These are phyloP conservation scores for Lachnellula subtilissima DNA, from an alignment of 2,329 filamentous ascomycete genomes.

Conservation along the genomic window DNA sequence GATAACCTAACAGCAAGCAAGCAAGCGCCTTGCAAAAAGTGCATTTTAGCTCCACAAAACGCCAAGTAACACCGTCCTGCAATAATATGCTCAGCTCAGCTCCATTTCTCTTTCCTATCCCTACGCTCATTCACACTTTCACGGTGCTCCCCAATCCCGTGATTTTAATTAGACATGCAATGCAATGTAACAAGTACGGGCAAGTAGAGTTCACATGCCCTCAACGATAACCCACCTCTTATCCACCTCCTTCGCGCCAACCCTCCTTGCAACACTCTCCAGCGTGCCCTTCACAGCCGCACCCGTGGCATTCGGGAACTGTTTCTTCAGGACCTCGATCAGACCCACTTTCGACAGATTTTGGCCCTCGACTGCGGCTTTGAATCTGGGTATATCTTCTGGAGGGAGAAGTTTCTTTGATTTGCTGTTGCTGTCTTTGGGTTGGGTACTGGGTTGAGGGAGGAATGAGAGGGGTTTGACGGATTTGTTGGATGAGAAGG, in stretches of 20 bases:
- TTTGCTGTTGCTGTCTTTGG: constrained; percentile 19
- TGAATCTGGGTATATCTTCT: constrained; percentile 46
- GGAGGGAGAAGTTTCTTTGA: constrained; percentile 24
- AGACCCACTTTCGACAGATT: constrained; percentile 70
- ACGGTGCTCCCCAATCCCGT: too few species aligned
- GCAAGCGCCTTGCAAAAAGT: too few species aligned
- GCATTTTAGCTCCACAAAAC: too few species aligned
- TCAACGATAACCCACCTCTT: constrained; percentile 25
- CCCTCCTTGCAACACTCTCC: constrained; percentile 57
- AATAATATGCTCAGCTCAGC: too few species aligned
- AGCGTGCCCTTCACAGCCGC: constrained; percentile 68
- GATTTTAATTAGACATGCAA: too few species aligned
- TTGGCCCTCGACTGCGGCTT: constrained; percentile 62
- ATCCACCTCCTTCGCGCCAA: constrained; percentile 45
- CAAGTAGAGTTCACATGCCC: background rate
- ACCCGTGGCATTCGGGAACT: constrained; percentile 66
- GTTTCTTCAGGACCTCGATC: constrained; percentile 69
- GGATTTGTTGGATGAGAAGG: background rate
- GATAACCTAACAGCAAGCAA: too few species aligned
- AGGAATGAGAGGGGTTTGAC: constrained; percentile 7
- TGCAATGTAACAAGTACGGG: too few species aligned
- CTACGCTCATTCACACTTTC: too few species aligned
- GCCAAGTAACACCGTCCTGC: too few species aligned
- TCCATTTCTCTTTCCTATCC: too few species aligned
- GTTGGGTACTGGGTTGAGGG: constrained; percentile 1